phyloP scores from a whole-genome alignment of 768 basidiomycete genomes.

The Mycena belliarum region DNA sequence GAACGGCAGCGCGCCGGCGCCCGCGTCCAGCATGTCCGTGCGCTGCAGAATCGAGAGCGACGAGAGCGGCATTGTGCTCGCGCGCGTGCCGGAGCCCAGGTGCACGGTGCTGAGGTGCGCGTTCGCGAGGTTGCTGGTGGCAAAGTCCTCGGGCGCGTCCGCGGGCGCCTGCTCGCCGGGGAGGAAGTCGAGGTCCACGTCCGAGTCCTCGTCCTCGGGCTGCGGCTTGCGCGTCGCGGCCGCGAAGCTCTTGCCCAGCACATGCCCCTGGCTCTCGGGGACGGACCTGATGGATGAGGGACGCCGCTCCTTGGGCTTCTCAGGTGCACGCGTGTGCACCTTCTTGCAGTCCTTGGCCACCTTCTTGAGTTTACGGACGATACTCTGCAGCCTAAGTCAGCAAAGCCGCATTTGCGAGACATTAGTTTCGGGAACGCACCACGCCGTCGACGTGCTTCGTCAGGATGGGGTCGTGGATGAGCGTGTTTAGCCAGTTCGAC shows the following conservation, averaged over 20 bases:
- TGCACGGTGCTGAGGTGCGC: slow-evolving; percentile 47
- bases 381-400: slow-evolving; percentile 48
- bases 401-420: neutral
- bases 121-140: slow-evolving; percentile 44
- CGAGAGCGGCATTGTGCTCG: slow-evolving; percentile 52
- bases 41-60: slow-evolving; percentile 67
- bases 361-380: slow-evolving; percentile 81
- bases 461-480: slow-evolving; percentile 71
- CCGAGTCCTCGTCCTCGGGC: slow-evolving; percentile 58
- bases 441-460: slow-evolving; percentile 66
- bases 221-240: slow-evolving; percentile 49
- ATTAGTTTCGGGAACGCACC: slow-evolving; percentile 44
- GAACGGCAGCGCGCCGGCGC: slow-evolving; percentile 32
- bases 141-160: slow-evolving; percentile 35
- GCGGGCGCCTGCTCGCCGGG: slow-evolving; percentile 45
- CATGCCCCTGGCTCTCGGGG: slow-evolving; percentile 39
- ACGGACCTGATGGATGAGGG: slow-evolving; percentile 33
- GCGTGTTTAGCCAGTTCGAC: slow-evolving; percentile 80
- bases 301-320: slow-evolving; percentile 33
- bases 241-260: slow-evolving; percentile 68
- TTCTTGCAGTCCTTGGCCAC: slow-evolving; percentile 82
- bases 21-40: slow-evolving; percentile 40
- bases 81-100: slow-evolving; percentile 41
- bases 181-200: slow-evolving; percentile 78
- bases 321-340: slow-evolving; percentile 50